Percentiles rank a stretch among this genome's conserved stretches.
Evolutionary conservation across 371 early-diverging fungal genomes (phyloP).

Genomic region (Apophysomyces ossiformis): DNA sequence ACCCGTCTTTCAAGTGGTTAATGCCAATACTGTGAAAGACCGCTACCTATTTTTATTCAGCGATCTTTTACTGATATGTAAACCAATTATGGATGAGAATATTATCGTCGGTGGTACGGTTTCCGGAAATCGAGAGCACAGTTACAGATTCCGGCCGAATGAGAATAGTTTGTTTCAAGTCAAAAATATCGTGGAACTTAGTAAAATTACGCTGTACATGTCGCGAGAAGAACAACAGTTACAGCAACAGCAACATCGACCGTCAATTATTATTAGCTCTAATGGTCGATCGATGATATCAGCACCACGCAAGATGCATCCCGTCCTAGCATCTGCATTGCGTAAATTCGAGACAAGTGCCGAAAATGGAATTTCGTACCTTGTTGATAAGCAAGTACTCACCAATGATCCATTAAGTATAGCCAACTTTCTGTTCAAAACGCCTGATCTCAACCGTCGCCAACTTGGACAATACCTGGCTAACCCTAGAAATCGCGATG

Average conservation of each 20-base stretch:
- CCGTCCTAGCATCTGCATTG: conserved; percentile 61
- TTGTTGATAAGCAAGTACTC: conserved; percentile 74
- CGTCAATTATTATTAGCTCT: conserved; percentile 17
- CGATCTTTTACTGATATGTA: conserved; percentile 80
- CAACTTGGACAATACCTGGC: conserved; percentile 72
- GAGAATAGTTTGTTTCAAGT: conserved; percentile 65
- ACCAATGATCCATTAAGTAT: conserved; percentile 72
- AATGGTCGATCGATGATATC: conserved; percentile 24
- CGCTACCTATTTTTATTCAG: conserved; percentile 82
- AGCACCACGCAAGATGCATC: conserved; percentile 62
- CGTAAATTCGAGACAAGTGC: conserved; percentile 77
- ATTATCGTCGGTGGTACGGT: conserved; percentile 40
- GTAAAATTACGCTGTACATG: conserved; percentile 55
- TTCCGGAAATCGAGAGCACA: conserved; percentile 18
- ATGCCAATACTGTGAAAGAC: conserved; percentile 72
- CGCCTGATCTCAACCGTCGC: conserved; percentile 76
- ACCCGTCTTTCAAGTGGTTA: conserved; percentile 77
- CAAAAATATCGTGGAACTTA: conserved; percentile 63
- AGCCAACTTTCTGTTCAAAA: conserved; percentile 84
- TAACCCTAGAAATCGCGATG: conserved; percentile 56
- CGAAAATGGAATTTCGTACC: conserved; percentile 67
- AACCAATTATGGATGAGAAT: conserved; percentile 57
- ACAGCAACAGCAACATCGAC: conserved; percentile 22
- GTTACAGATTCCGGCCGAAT: conserved; percentile 48
- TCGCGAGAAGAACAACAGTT: conserved; percentile 51